Base-by-base conservation (phyloP, 305 asterid genomes). In the Rubia peregrina region DNA sequence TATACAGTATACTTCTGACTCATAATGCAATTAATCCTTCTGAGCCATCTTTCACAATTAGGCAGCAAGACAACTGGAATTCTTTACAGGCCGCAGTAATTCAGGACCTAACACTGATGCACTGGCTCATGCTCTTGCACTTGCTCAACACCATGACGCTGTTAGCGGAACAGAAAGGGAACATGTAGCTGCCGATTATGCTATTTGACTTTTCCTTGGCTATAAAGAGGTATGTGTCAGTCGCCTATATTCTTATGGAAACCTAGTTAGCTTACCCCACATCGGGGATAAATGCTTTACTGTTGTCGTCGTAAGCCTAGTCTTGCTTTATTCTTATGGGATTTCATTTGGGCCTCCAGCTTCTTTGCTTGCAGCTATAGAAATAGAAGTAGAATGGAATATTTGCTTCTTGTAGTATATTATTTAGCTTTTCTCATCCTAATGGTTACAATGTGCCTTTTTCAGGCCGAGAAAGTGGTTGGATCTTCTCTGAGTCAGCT, bases 81-180 rank as follows among this genome's bases (percentile, higher is more conserved):
- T 87, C 71, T 81, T 87, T 53, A 85, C 61, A 77, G 97, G 95
- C 65, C 81, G 92, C 82, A 72, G 67, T 67, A 65, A 67, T 51
- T 67, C 79, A 49, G 91, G 89, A 74, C 86, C 90, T 44, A 82
- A 72, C 71, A 89, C 97, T 26, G 89, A 86, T 73, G 77, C 80
- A 65, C 76, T 91, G 71, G 97, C 89, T 66, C 89, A 91, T 84
- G 95, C 95, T 71, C 75, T 91, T 82, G 91, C 91, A 80, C 77
- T 91, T 76, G 91, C 86, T 67, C 96, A 91, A 69, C 97, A 91
- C 81, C 97, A 89, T 79, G 97, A 91, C 80, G 96, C 87, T 22
- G 87, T 91, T 72, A 89, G 89, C 73, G 97, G 97, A 76, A 91
- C 97, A 7, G 80, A 87, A 75, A 79, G 86, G 73, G 91, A 87